Conservation (phyloP, 75 land plant genomes). For the Cupressus sempervirens region DNA sequence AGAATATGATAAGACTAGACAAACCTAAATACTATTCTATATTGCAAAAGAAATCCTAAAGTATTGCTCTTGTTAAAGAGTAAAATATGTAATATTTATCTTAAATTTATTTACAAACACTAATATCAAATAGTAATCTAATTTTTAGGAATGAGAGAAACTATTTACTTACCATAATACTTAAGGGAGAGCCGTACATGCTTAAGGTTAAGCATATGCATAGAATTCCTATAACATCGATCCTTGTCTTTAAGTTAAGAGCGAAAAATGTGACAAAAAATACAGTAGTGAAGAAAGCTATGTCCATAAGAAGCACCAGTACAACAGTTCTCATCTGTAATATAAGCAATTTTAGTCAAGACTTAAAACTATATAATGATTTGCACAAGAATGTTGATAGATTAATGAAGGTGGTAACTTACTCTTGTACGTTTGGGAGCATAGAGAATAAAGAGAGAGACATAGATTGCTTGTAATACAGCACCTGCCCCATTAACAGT, state of each 20-base stretch:
- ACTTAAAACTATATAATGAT: neutral
- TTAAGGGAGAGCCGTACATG: constrained; percentile 49
- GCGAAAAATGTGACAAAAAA: constrained; percentile 7
- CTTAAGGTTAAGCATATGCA: constrained; percentile 26
- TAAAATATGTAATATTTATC: too few species aligned
- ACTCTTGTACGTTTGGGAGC: constrained; percentile 49
- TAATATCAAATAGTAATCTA: too few species aligned
- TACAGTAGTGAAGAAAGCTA: neutral
- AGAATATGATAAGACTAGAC: too few species aligned
- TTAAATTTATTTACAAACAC: too few species aligned
- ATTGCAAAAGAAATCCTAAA: too few species aligned
- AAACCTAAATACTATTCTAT: too few species aligned
- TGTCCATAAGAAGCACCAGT: neutral
- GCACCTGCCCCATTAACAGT: constrained; percentile 61
- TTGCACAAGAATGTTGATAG: neutral
- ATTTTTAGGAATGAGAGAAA: neutral
- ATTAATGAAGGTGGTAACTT: neutral
- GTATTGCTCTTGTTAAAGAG: too few species aligned
- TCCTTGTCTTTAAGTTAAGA: constrained; percentile 13
- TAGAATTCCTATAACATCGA: constrained; percentile 29
- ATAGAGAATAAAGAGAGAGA: constrained; percentile 48
- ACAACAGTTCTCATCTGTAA: neutral
- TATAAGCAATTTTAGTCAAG: neutral
- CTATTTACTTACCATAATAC: constrained; percentile 37
- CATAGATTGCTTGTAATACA: constrained; percentile 42